Evolutionary conservation across 2,329 filamentous ascomycete species (phyloP), one percentile per base, ranked within the genome.

Genomic region (Fusarium udum): DNA sequence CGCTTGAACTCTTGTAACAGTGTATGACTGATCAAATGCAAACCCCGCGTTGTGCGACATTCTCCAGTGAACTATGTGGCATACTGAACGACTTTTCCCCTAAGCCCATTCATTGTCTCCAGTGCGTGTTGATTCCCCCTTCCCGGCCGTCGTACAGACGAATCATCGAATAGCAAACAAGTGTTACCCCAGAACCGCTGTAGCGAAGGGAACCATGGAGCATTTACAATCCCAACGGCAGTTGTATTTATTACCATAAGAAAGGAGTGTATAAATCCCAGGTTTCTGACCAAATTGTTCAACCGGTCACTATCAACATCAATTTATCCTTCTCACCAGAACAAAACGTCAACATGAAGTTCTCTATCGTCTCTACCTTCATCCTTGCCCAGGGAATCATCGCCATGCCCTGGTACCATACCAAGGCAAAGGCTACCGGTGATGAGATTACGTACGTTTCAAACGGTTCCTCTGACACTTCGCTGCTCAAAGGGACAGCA

Each of bases 51-150:
- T 31, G 20, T 48, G 45, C 14, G 4, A 31, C 20, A 48, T 12
- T 0, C 3, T n/a, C 42, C 42, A 46, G 1, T 22, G 20, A 48
- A 6, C 0, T 4, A 20, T 45, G n/a, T 26, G 18, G 0, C 12
- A 6, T 26, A n/a, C n/a, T n/a, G n/a, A n/a, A n/a, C n/a, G n/a
- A n/a, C n/a, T n/a, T n/a, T n/a, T n/a, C n/a, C n/a, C n/a, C n/a
- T n/a, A n/a, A n/a, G n/a, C n/a, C n/a, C n/a, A n/a, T n/a, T n/a
- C n/a, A n/a, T n/a, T n/a, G n/a, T n/a, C 6, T 18, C 15, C 0
- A 24, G 1, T 43, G 42, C 2, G 15, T 11, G 0, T 24, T 4
- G 15, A 6, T 7, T 8, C 3, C 11, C 4, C 40, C 4, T 18
- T 4, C 2, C 12, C 10, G 18, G 5, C 24, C 12, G 12, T 20